Conservation (phyloP, 306 rosid species). For the Prinsepia uniflora region DNA sequence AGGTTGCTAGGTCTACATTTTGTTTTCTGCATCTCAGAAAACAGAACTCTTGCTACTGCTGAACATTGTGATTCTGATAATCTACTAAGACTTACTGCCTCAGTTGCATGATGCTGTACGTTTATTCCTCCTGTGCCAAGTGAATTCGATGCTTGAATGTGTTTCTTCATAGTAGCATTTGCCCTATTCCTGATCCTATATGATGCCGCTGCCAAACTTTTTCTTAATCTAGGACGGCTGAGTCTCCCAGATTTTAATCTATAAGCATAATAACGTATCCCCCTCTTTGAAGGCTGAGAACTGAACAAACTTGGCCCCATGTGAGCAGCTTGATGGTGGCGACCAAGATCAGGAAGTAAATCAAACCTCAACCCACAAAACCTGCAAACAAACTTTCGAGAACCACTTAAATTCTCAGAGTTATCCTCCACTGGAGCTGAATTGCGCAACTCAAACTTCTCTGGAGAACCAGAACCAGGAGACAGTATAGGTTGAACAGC, state of each 20-base stretch:
- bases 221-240: constrained; percentile 79
- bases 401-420: constrained; percentile 49
- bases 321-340: constrained; percentile 99
- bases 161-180: constrained; percentile 63
- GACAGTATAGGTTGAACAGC: constrained; percentile 48
- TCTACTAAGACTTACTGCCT: constrained; percentile 46
- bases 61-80: constrained; percentile 70
- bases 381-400: constrained; percentile 75
- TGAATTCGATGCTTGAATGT: constrained; percentile 65
- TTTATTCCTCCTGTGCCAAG: constrained; percentile 42
- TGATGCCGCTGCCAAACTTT: constrained; percentile 69
- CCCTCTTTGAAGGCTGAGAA: constrained; percentile 68
- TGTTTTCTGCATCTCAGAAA: constrained; percentile 79
- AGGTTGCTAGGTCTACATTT: constrained; percentile 71
- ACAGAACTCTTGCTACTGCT: constrained; percentile 74
- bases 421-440: constrained; percentile 51
- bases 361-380: constrained; percentile 95
- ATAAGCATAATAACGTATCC: constrained; percentile 77
- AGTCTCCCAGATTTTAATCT: constrained; percentile 90
- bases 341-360: constrained; percentile 95
- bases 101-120: constrained; percentile 43
- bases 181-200: constrained; percentile 76
- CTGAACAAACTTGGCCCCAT: constrained; percentile 77
- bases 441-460: constrained; percentile 46
- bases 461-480: constrained; percentile 48